These are phyloP conservation scores for Phellopilus nigrolimitatus DNA, from an alignment of 1,284 basidiomycete genomes.

Conservation along the genomic window DNA sequence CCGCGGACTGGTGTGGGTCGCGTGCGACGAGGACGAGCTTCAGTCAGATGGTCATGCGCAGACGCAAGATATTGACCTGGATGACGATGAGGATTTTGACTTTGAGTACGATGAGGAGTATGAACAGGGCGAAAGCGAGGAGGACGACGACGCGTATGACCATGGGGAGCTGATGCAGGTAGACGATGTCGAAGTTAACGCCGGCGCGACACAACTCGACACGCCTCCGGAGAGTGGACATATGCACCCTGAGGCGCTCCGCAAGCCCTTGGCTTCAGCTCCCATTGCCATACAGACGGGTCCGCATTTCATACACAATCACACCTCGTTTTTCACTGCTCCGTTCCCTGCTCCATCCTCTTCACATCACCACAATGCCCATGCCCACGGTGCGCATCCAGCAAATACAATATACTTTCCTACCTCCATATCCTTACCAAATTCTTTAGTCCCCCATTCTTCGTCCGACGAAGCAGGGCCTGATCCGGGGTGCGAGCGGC, in stretches of 20 bases:
- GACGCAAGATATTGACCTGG: conserved; percentile 19
- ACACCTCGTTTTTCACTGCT: conserved; percentile 21
- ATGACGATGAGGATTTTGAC: conserved; percentile 21
- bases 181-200: conserved; percentile 28
- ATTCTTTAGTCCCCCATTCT: conserved; percentile 18
- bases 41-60: conserved; percentile 10
- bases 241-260: conserved; percentile 51
- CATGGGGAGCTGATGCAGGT: conserved; percentile 14
- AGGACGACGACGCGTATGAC: conserved; percentile 26
- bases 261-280: conserved; percentile 30
- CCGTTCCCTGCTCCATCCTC: conserved; percentile 21
- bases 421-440: conserved; percentile 19
- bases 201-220: conserved; percentile 19
- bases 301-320: conserved; percentile 24
- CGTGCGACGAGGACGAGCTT: conserved; percentile 55
- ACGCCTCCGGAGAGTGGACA: conserved; percentile 29
- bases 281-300: conserved; percentile 22
- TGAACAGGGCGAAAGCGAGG: conserved; percentile 24
- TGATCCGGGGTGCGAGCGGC: conserved; percentile 20
- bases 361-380: conserved; percentile 18
- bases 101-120: conserved; percentile 24
- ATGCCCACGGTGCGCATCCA: conserved; percentile 29
- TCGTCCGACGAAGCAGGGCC: conserved; percentile 8
- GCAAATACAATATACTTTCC: conserved; percentile 20
- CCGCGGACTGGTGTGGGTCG: conserved; percentile 71